phyloP scores from a whole-genome alignment of 2,329 filamentous ascomycete species.

The Chrysoporthe deuterocubensis region DNA sequence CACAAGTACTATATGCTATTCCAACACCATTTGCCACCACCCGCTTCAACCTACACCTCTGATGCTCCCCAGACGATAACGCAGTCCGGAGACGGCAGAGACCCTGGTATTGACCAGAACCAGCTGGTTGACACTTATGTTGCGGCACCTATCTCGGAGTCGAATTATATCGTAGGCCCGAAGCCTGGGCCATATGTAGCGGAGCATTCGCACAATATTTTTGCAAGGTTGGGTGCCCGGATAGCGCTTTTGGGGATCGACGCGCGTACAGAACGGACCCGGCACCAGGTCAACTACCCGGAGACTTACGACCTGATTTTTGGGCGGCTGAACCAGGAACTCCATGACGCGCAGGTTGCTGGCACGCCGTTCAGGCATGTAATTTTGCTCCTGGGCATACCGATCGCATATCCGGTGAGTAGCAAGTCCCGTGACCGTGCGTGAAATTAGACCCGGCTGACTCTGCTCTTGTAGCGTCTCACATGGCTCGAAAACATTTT shows the following conservation, averaged over 20 bases:
- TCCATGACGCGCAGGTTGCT: conserved; percentile 66
- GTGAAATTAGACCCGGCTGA: conserved; percentile 19
- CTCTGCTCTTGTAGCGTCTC: conserved; percentile 60
- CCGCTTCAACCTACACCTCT: conserved; percentile 82
- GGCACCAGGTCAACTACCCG: conserved; percentile 93
- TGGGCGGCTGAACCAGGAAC: conserved; percentile 70
- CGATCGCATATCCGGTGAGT: conserved; percentile 78
- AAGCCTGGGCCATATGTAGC: conserved; percentile 86
- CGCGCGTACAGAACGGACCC: conserved; percentile 85
- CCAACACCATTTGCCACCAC: conserved; percentile 89
- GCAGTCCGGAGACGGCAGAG: conserved; percentile 30
- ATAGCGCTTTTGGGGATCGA: conserved; percentile 89
- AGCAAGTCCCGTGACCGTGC: conserved; percentile 45
- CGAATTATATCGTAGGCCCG: conserved; percentile 78
- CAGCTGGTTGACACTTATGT: conserved; percentile 80
- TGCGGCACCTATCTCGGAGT: conserved; percentile 56
- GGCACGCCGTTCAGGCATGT: conserved; percentile 86
- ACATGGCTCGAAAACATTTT: conserved; percentile 98
- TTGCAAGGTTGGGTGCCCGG: conserved; percentile 79
- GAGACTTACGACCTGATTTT: conserved; percentile 89
- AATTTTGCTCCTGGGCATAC: conserved; percentile 84
- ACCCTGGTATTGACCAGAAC: conserved; percentile 62
- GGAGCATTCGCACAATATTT: conserved; percentile 85
- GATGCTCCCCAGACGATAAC: conserved; percentile 56
- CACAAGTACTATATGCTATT: conserved; percentile 99